A percentile compares a stretch with the other conserved stretches of the same genome.
Conservation (phyloP, 1,139 yeast species). For the Suhomyces guaymorum region DNA sequence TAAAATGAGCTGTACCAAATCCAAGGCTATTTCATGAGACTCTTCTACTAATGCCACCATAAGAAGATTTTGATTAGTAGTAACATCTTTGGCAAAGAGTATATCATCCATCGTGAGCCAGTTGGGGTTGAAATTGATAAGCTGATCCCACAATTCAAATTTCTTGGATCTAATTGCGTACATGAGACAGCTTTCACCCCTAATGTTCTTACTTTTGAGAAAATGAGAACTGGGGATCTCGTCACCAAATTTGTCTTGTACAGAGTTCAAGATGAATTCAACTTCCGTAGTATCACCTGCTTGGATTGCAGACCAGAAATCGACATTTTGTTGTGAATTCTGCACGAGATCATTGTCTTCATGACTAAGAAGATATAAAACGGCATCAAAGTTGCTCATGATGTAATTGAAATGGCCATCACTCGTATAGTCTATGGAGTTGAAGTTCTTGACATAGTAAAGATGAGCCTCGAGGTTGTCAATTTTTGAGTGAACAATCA, state of each 20-base stretch:
- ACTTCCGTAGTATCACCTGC: slow-evolving; percentile 29
- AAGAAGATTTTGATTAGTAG: slow-evolving; percentile 54
- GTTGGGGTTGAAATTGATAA: slow-evolving; percentile 44
- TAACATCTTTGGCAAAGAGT: slow-evolving; percentile 58
- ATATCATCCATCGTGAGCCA: slow-evolving; percentile 68
- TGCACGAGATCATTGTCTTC: slow-evolving; percentile 39
- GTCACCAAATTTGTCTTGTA: slow-evolving; percentile 12
- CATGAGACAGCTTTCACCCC: slow-evolving; percentile 70
- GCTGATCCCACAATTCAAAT: slow-evolving; percentile 43
- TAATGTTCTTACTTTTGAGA: slow-evolving; percentile 51
- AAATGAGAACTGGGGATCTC: slow-evolving; percentile 41
- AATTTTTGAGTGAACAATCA: slow-evolving; percentile 64
- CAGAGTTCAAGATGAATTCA: slow-evolving; percentile 21
- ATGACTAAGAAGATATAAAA: slow-evolving; percentile 57
- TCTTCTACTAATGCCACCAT: slow-evolving; percentile 62
- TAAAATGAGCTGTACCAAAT: slow-evolving; percentile 49
- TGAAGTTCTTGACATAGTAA: slow-evolving; percentile 63
- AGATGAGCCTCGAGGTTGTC: slow-evolving; percentile 63
- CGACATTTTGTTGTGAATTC: slow-evolving; percentile 50
- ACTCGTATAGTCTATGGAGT: slow-evolving; percentile 29
- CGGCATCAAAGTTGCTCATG: slow-evolving; percentile 82
- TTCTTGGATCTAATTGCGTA: slow-evolving; percentile 50
- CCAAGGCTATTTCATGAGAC: slow-evolving; percentile 47
- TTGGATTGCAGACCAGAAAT: slow-evolving; percentile 58
- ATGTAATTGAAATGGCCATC: slow-evolving; percentile 47